Conservation (phyloP, 139 green algal genomes). For the Chlorella vulgaris region DNA sequence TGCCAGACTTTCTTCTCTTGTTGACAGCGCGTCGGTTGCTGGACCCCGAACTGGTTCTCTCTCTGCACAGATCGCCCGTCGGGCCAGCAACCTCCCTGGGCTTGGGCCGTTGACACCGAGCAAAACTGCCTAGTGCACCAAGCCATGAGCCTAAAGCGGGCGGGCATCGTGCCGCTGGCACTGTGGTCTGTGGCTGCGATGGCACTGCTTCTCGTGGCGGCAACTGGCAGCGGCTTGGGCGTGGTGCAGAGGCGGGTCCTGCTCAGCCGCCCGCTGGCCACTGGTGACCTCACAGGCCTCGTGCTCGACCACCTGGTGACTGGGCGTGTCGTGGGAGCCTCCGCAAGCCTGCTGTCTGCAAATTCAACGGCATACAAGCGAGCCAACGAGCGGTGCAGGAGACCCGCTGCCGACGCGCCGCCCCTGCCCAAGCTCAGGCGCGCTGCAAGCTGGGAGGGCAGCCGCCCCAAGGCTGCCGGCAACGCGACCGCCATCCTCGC, state of each 20-base stretch:
- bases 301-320: neutral
- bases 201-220: neutral
- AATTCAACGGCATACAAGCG: neutral
- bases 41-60: too few species aligned
- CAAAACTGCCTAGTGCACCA: too few species aligned
- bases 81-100: too few species aligned
- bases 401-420: too few species aligned
- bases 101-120: too few species aligned
- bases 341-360: neutral
- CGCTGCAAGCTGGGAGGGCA: neutral
- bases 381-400: neutral
- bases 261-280: neutral
- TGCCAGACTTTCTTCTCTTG: too few species aligned
- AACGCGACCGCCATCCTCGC: constrained; percentile 14
- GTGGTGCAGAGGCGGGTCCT: constrained; percentile 21
- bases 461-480: neutral
- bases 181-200: constrained; percentile 8
- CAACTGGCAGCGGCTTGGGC: neutral
- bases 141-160: neutral
- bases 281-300: neutral
- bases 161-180: neutral
- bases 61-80: too few species aligned
- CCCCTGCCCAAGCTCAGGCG: constrained; percentile 10
- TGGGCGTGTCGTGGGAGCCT: neutral
- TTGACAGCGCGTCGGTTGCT: too few species aligned